A percentile compares a stretch with the other conserved stretches of the same genome.
phyloP scores from a whole-genome alignment of 2,329 filamentous ascomycete species.

The Aureobasidium uvarum region DNA sequence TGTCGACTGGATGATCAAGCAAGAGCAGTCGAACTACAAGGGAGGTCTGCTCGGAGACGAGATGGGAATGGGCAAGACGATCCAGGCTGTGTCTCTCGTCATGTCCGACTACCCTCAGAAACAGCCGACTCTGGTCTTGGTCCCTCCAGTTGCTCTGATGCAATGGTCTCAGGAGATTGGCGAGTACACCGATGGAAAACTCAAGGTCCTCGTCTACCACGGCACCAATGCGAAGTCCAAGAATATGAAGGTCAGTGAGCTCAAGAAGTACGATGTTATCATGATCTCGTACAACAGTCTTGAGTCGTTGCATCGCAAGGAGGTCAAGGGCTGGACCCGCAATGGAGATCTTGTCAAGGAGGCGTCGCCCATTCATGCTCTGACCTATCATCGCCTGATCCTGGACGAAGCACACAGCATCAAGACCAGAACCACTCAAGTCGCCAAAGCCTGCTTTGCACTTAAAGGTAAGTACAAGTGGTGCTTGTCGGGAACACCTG shows the following conservation, averaged over 20 bases:
- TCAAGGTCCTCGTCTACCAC: constrained; percentile 90
- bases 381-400: constrained; percentile 86
- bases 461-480: constrained; percentile 86
- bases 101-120: constrained; percentile 95
- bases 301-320: constrained; percentile 88
- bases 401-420: constrained; percentile 96
- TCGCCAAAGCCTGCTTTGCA: constrained; percentile 92
- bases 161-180: constrained; percentile 70
- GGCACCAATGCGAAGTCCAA: constrained; percentile 83
- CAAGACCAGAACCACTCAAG: constrained; percentile 84
- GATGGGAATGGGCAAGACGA: constrained; percentile 99
- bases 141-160: constrained; percentile 91
- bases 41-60: constrained; percentile 93
- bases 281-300: constrained; percentile 95
- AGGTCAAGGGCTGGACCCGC: constrained; percentile 84
- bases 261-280: constrained; percentile 85
- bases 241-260: constrained; percentile 67
- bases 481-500: constrained; percentile 91
- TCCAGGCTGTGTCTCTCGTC: constrained; percentile 94
- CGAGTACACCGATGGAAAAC: constrained; percentile 76
- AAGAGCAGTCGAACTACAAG: constrained; percentile 81
- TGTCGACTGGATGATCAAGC: constrained; percentile 87
- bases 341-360: constrained; percentile 79
- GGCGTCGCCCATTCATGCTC: constrained; percentile 71
- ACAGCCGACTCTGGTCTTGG: constrained; percentile 79